These are phyloP conservation scores for Vanilla planifolia DNA, from an alignment of 106 monocot genomes.

Conservation along the genomic window DNA sequence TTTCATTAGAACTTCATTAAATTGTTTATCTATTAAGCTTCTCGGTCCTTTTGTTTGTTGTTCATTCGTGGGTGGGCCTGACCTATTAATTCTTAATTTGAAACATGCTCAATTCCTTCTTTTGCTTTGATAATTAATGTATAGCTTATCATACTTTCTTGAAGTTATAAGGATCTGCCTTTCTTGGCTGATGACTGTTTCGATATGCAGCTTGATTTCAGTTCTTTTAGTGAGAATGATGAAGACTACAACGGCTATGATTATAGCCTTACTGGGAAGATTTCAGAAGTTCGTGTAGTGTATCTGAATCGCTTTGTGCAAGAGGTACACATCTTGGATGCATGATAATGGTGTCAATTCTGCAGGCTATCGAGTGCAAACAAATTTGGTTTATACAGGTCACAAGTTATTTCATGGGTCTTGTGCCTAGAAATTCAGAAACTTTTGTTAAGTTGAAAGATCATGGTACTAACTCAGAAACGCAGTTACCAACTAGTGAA, in stretches of 20 bases:
- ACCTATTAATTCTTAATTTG: too few species aligned
- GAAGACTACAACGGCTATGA: conserved; percentile 89
- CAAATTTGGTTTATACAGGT: conserved; percentile 39
- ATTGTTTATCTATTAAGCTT: too few species aligned
- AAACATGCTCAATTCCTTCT: too few species aligned
- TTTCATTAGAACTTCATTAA: too few species aligned
- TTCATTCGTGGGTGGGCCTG: too few species aligned
- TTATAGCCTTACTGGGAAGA: conserved; percentile 81
- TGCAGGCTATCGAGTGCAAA: background rate
- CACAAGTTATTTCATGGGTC: conserved; percentile 84
- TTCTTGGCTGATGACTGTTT: too few species aligned
- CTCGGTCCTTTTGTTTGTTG: too few species aligned
- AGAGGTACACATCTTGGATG: conserved; percentile 50
- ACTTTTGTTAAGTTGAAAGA: conserved; percentile 81
- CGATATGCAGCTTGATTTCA: conserved; percentile 84
- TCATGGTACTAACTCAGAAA: conserved; percentile 77
- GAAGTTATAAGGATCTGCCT: too few species aligned
- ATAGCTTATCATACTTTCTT: too few species aligned
- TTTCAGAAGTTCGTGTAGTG: conserved; percentile 93
- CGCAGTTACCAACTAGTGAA: conserved; percentile 69
- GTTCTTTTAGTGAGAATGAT: conserved; percentile 65
- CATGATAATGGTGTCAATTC: background rate
- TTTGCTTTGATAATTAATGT: too few species aligned
- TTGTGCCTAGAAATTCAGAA: conserved; percentile 53
- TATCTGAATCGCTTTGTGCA: conserved; percentile 94